Evolutionary conservation across 495 filamentous ascomycete genomes (phyloP).

Genomic region (Neurospora sp.): DNA sequence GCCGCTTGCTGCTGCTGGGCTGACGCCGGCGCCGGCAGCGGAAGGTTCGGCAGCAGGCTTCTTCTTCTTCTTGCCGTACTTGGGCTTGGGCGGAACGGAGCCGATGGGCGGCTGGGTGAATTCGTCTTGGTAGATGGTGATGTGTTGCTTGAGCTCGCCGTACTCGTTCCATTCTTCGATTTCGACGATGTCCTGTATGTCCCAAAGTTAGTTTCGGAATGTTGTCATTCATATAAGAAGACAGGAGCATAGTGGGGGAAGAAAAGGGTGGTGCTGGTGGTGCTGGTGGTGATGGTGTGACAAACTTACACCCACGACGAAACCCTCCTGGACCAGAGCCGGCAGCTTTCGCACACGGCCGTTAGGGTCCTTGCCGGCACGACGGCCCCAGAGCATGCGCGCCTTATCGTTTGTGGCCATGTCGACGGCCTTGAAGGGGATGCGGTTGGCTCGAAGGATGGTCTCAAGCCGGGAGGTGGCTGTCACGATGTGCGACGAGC

Average conservation of each 20-base stretch:
- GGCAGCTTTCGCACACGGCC: slow-evolving; percentile 74
- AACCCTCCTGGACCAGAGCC: slow-evolving; percentile 76
- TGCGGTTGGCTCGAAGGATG: slow-evolving; percentile 88
- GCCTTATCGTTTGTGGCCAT: slow-evolving; percentile 87
- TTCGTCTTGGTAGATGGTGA: slow-evolving; percentile 51
- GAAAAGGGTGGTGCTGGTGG: neutral
- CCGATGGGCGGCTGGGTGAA: slow-evolving; percentile 35
- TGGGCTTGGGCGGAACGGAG: slow-evolving; percentile 24
- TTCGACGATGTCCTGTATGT: slow-evolving; percentile 70
- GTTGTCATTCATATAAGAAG: neutral
- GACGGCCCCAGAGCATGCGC: slow-evolving; percentile 78
- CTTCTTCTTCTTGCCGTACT: slow-evolving; percentile 11
- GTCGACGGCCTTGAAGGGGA: slow-evolving; percentile 87
- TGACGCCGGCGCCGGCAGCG: slow-evolving; percentile 29
- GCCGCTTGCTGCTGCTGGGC: slow-evolving; percentile 9
- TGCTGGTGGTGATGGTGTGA: neutral
- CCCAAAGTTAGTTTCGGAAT: neutral
- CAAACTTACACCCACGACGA: slow-evolving; percentile 70
- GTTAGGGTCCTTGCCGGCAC: slow-evolving; percentile 49
- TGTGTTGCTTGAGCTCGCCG: slow-evolving; percentile 80
- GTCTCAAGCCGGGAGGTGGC: slow-evolving; percentile 92
- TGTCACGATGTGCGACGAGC: slow-evolving; percentile 92
- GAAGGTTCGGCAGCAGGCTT: slow-evolving; percentile 15
- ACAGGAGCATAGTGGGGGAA: neutral
- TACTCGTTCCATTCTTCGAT: slow-evolving; percentile 99